Conservation (phyloP, 176 grass and related monocot species). For the Echinochloa phyllopogon region DNA sequence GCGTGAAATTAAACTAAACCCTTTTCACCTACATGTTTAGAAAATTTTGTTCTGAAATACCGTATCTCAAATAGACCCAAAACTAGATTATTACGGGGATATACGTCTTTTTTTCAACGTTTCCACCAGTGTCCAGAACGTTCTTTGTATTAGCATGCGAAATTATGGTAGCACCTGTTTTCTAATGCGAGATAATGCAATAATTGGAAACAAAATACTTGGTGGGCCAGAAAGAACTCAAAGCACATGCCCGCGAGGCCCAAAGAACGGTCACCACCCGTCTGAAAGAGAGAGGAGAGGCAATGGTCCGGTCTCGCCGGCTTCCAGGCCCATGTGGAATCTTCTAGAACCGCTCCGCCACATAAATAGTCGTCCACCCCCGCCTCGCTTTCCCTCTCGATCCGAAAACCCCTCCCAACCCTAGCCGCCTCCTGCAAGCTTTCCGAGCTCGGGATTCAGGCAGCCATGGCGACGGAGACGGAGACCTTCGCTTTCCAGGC, state of each 20-base stretch:
- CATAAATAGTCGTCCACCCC: slow-evolving; percentile 34
- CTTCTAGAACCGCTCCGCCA: slow-evolving; percentile 52
- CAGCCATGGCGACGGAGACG: slow-evolving; percentile 54
- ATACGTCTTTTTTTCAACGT: no score
- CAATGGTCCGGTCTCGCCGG: slow-evolving; percentile 11
- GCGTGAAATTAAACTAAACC: no score
- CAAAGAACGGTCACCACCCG: neutral
- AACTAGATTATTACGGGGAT: no score
- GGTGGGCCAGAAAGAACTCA: neutral
- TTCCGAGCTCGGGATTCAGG: slow-evolving; percentile 2
- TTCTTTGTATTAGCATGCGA: no score
- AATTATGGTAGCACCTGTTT: no score
- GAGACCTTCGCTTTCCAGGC: slow-evolving; percentile 82
- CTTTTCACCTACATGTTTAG: no score
- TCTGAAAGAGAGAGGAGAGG: neutral
- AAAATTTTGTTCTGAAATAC: no score
- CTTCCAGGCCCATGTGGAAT: slow-evolving; percentile 53
- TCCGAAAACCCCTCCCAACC: slow-evolving; percentile 49
- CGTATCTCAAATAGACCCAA: no score
- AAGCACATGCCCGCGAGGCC: neutral
- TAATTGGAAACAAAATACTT: neutral
- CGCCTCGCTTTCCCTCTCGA: neutral
- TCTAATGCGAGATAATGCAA: neutral
- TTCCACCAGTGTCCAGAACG: neutral
- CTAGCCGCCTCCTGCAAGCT: slow-evolving; percentile 50